phyloP scores from a whole-genome alignment of 2,329 filamentous ascomycete species.

The Apiospora koreana region DNA sequence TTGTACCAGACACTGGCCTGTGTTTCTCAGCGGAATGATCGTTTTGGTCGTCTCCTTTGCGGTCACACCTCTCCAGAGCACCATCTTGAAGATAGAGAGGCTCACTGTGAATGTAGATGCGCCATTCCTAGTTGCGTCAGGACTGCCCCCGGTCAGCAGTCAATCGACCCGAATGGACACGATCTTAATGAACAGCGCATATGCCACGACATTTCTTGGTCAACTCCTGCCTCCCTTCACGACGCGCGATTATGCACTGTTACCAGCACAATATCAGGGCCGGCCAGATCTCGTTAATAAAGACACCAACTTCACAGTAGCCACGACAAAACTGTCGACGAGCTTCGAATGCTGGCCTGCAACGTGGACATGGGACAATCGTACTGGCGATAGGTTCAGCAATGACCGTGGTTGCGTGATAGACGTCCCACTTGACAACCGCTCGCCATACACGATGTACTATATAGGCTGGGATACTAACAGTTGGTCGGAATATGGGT shows the following conservation, averaged over 20 bases:
- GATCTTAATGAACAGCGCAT: background rate
- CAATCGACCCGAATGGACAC: background rate
- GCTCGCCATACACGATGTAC: background rate
- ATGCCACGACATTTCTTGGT: background rate
- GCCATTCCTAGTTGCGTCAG: background rate
- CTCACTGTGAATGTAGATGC: background rate
- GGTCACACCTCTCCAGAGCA: background rate
- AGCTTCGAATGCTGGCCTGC: background rate
- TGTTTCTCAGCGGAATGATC: background rate
- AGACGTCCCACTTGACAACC: background rate
- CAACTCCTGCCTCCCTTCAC: background rate
- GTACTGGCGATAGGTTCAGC: background rate
- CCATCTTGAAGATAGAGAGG: background rate
- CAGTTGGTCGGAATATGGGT: background rate
- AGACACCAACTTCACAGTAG: background rate
- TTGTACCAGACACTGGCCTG: background rate
- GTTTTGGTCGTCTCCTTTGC: background rate
- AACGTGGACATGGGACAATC: background rate
- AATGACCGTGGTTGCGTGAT: too few species aligned
- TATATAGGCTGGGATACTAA: background rate
- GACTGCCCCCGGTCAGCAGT: background rate
- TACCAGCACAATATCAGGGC: background rate
- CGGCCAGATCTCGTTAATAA: background rate
- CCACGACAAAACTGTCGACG: background rate
- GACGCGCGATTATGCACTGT: background rate